Conservation (phyloP, 768 basidiomycete genomes). For the Sutorius australiensis region DNA sequence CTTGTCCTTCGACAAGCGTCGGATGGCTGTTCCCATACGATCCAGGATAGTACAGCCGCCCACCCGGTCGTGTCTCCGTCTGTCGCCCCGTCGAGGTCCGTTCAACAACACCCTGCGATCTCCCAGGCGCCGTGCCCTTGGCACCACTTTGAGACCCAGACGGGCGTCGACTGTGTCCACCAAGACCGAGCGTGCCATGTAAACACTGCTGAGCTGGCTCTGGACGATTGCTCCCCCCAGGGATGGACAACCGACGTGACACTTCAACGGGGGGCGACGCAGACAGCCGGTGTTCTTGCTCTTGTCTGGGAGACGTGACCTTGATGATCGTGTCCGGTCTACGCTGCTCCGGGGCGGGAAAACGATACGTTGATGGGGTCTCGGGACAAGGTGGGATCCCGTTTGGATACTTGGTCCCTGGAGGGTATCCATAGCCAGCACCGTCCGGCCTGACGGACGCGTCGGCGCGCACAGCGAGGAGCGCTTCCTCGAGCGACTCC, state of each 20-base stretch:
- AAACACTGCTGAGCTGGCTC: conserved; percentile 34
- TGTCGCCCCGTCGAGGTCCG: conserved; percentile 18
- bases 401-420: conserved; percentile 34
- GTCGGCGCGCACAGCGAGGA: conserved; percentile 29
- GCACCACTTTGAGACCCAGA: conserved; percentile 11
- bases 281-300: conserved; percentile 37
- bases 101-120: conserved; percentile 18
- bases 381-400: conserved; percentile 32
- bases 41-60: conserved; percentile 21
- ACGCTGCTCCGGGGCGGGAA: conserved; percentile 40
- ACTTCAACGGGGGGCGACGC: conserved; percentile 48
- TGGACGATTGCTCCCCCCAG: conserved; percentile 39
- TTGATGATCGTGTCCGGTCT: conserved; percentile 34
- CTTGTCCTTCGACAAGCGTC: conserved; percentile 9
- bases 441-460: conserved; percentile 14
- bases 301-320: conserved; percentile 42
- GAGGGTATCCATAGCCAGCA: conserved; percentile 17
- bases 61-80: conserved; percentile 19
- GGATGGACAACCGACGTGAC: conserved; percentile 44
- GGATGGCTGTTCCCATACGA: conserved; percentile 17
- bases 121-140: conserved; percentile 20
- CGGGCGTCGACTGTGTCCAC: conserved; percentile 19
- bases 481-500: conserved; percentile 61
- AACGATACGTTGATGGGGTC: conserved; percentile 42
- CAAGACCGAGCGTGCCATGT: conserved; percentile 15